Conservation (phyloP, 306 rosid species). For the Cucurbita argyrosperma region DNA sequence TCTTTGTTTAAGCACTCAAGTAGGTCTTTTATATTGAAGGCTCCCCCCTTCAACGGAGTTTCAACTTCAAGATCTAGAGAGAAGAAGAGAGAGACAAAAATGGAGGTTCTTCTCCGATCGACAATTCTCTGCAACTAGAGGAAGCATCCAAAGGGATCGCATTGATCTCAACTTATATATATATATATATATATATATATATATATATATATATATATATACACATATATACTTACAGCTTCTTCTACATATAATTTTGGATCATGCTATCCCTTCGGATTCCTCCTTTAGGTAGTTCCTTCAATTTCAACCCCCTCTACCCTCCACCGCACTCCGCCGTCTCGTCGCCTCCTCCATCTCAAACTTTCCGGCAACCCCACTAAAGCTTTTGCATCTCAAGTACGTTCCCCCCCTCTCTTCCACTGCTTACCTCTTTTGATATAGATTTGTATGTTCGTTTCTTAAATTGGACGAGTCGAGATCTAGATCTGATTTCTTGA, state of each 20-base stretch:
- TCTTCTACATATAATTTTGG: neutral
- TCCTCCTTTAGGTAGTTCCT: neutral
- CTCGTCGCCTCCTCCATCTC: neutral
- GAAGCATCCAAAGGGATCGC: constrained; percentile 42
- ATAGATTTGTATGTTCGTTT: neutral
- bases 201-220: neutral
- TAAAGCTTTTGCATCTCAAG: neutral
- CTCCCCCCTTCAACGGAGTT: neutral
- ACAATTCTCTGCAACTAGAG: neutral
- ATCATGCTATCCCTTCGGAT: constrained; percentile 13
- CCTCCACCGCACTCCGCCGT: neutral
- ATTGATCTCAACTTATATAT: constrained; percentile 7
- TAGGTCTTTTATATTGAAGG: neutral
- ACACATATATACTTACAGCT: neutral
- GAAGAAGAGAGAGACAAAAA: neutral
- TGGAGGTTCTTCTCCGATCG: neutral
- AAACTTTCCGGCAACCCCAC: neutral
- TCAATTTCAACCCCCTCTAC: neutral
- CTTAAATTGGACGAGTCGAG: neutral
- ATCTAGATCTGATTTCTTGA: neutral
- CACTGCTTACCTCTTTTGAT: neutral
- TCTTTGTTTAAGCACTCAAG: constrained; percentile 3
- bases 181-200: too few relatives aligned
- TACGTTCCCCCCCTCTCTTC: neutral
- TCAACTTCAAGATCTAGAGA: neutral